Evolutionary conservation across 1,284 basidiomycete genomes (phyloP), one percentile per base, ranked within the genome.

Genomic region (Coriolopsis trogii): DNA sequence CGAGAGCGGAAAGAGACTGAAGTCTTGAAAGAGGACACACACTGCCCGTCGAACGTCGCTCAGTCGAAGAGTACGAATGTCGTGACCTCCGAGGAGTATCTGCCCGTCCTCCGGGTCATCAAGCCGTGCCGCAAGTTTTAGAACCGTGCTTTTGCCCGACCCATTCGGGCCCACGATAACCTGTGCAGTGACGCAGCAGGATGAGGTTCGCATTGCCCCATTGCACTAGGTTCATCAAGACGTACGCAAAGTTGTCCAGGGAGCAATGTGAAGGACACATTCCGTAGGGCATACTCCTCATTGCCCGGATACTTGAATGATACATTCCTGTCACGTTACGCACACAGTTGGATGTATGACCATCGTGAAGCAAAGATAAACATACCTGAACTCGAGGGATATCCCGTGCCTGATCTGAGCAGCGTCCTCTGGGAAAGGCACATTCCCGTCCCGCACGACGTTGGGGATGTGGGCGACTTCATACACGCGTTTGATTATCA

Each of bases 161-260:
- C 88, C 88, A 58, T 91, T 91, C 9, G 74, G 73, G 4, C 89
- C 89, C 1, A 91, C 85, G 45, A 91, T 85, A 41, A 91, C 77
- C 87, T 89, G 42, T 4, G 21, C 6, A 39, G 20, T 34, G 16
- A 16, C 26, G 29, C 23, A 20, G 24, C n/a, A n/a, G n/a, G n/a
- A n/a, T n/a, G 18, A 31, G 13, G 7, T 21, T 21, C 7, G 15
- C n/a, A 44, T 6, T 12, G 31, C 2, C 51, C 20, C 40, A 29
- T 28, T 24, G 34, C 13, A 70, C 82, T 28, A n/a, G n/a, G n/a
- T n/a, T n/a, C n/a, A n/a, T n/a, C n/a, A n/a, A n/a, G n/a, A n/a
- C n/a, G n/a, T 68, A 89, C 89, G 61, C 88, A 90, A 40, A 92
- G 79, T 53, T 89, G 86, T 0, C 89, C 89, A 37, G 75, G 76